Percentiles rank a stretch among this genome's conserved stretches.
Evolutionary conservation across 2,329 filamentous ascomycete species (phyloP).

Genomic region (Parascedosporium putredinis): DNA sequence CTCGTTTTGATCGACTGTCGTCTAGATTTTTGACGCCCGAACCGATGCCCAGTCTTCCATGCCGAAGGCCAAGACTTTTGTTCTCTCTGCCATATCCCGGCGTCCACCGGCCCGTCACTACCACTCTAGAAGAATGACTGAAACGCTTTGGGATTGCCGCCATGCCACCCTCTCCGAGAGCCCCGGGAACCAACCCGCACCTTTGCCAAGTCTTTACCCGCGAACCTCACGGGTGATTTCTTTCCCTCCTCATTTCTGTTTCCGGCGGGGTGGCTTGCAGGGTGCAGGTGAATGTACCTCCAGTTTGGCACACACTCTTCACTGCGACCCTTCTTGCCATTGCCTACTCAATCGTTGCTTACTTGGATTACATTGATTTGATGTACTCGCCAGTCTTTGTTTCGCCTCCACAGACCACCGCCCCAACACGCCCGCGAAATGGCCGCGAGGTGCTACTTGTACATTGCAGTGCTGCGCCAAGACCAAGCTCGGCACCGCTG

Average conservation of each 20-base stretch:
- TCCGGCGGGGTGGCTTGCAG: not conserved
- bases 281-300: not conserved
- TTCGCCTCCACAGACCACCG: too few relatives aligned
- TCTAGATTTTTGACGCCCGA: not conserved
- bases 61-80: not conserved
- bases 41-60: not conserved
- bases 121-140: not conserved
- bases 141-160: too few relatives aligned
- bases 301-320: too few relatives aligned
- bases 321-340: too few relatives aligned
- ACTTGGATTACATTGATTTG: too few relatives aligned
- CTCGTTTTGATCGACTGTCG: not conserved
- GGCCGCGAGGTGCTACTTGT: not conserved
- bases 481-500: not conserved
- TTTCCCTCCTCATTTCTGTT: too few relatives aligned
- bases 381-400: too few relatives aligned
- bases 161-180: not conserved
- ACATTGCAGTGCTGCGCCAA: not conserved
- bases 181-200: not conserved
- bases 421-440: too few relatives aligned
- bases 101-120: not conserved
- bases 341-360: too few relatives aligned
- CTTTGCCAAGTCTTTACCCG: conserved; percentile 2
- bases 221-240: not conserved
- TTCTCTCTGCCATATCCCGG: not conserved